A percentile compares a stretch with the other conserved stretches of the same genome.
These are phyloP conservation scores for Amanita molliuscula DNA, from an alignment of 768 basidiomycete species.

Conservation along the genomic window DNA sequence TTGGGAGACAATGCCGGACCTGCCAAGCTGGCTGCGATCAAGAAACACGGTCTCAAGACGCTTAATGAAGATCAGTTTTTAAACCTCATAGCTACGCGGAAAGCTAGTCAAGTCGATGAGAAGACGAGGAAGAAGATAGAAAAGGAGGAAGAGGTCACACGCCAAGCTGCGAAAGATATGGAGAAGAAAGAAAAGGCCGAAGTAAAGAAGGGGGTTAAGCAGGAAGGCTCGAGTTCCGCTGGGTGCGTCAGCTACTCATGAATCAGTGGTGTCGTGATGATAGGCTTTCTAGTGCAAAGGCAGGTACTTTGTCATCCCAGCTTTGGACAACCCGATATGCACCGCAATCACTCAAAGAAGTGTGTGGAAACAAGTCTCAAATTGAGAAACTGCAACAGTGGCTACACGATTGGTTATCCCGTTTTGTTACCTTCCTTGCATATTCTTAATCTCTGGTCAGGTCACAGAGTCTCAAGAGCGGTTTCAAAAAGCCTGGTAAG, in stretches of 20 bases:
- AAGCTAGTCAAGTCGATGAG: slow-evolving; percentile 54
- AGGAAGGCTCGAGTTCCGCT: slow-evolving; percentile 1
- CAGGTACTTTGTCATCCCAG: slow-evolving; percentile 43
- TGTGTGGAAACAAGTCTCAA: slow-evolving; percentile 90
- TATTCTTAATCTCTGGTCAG: slow-evolving; percentile 28
- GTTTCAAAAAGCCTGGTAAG: slow-evolving; percentile 94
- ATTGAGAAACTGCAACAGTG: slow-evolving; percentile 85
- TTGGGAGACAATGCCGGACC: slow-evolving; percentile 84
- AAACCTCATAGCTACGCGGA: slow-evolving; percentile 65
- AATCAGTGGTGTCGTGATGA: not conserved
- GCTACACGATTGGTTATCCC: slow-evolving; percentile 78
- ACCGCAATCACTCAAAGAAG: slow-evolving; percentile 75
- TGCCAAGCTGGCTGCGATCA: slow-evolving; percentile 77
- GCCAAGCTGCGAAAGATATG: slow-evolving; percentile 66
- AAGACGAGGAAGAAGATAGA: slow-evolving; percentile 75
- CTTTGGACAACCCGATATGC: slow-evolving; percentile 97
- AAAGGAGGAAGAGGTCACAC: slow-evolving; percentile 72
- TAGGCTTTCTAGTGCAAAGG: slow-evolving; percentile 12
- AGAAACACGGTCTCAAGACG: slow-evolving; percentile 67
- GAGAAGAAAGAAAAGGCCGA: slow-evolving; percentile 58
- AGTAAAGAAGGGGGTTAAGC: slow-evolving; percentile 18
- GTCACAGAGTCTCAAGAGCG: slow-evolving; percentile 58
- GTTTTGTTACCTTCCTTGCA: not conserved
- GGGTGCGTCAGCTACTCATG: not conserved
- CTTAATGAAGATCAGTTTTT: slow-evolving; percentile 85